phyloP scores from a whole-genome alignment of 2,329 filamentous ascomycete genomes.

The Neoscytalidium dimidiatum region DNA sequence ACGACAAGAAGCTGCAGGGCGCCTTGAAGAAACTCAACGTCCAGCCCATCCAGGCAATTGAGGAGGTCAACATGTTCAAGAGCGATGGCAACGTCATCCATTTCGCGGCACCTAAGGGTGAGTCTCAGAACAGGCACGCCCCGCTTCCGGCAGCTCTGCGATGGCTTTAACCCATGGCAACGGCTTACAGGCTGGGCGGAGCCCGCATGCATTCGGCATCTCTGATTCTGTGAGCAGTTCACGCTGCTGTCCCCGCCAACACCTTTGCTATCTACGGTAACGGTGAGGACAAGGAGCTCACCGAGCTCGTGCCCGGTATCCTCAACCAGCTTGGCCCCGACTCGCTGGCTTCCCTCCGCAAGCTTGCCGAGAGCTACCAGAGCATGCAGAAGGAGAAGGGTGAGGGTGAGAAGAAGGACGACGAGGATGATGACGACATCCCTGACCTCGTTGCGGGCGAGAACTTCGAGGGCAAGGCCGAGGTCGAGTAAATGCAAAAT shows the following conservation, averaged over 20 bases:
- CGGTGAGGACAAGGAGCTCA: conserved; percentile 99
- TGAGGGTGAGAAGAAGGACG: conserved; percentile 71
- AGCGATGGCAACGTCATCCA: conserved; percentile 99
- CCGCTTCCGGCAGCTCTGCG: neutral
- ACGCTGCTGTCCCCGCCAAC: conserved; percentile 96
- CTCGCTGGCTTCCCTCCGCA: conserved; percentile 94
- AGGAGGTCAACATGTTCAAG: conserved; percentile 99
- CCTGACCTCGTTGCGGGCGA: conserved; percentile 95
- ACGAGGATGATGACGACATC: conserved; percentile 78
- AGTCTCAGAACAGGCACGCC: conserved; percentile 31
- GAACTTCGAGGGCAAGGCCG: conserved; percentile 86
- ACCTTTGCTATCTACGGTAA: conserved; percentile 99
- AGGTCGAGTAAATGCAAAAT: conserved; percentile 72
- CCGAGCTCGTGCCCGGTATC: conserved; percentile 97
- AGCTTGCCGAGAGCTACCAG: conserved; percentile 99
- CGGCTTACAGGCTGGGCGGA: neutral
- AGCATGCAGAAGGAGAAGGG: conserved; percentile 94
- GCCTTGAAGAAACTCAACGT: conserved; percentile 99
- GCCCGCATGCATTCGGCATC: no score
- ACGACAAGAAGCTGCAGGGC: conserved; percentile 99
- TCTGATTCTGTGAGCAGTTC: conserved; percentile 61
- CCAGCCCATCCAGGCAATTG: conserved; percentile 98
- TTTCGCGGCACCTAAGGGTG: conserved; percentile 97
- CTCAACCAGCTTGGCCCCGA: conserved; percentile 99
- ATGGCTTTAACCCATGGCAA: neutral